phyloP scores from a whole-genome alignment of 352 stramenopile genomes.

The Phytophthora niederhauseri region DNA sequence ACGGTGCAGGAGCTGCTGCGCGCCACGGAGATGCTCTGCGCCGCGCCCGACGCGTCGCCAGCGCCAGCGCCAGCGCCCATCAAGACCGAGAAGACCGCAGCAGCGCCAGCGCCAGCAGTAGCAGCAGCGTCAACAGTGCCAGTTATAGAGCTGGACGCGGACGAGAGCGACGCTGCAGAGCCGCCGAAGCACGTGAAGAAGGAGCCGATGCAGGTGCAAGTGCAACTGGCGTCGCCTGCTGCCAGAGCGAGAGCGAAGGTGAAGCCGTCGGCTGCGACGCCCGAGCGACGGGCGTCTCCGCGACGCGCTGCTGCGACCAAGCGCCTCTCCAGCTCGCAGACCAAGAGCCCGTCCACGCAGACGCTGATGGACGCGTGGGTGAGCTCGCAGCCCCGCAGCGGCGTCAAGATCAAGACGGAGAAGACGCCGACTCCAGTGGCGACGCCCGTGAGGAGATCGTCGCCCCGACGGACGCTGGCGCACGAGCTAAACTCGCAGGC shows the following conservation, averaged over 20 bases:
- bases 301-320: conserved; percentile 12
- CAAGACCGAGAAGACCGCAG: not conserved
- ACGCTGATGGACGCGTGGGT: conserved; percentile 29
- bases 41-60: conserved; percentile 16
- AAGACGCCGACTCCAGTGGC: conserved; percentile 3
- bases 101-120: too few relatives aligned
- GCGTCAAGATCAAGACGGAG: conserved; percentile 22
- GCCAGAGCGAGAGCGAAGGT: conserved; percentile 5
- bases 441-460: conserved; percentile 17
- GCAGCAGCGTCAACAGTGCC: too few relatives aligned
- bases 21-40: conserved; percentile 57
- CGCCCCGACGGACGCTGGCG: conserved; percentile 14
- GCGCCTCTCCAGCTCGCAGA: conserved; percentile 8
- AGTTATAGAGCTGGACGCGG: not conserved
- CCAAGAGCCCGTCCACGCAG: conserved; percentile 13
- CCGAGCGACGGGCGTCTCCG: conserved; percentile 7
- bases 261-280: conserved; percentile 8
- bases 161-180: not conserved
- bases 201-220: not conserved
- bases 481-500: conserved; percentile 19
- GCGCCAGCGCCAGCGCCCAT: not conserved
- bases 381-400: conserved; percentile 12
- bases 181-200: conserved; percentile 3
- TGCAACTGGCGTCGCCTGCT: conserved; percentile 3
- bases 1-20: conserved; percentile 77